phyloP scores from a whole-genome alignment of 2,329 filamentous ascomycete species.

The Chaetomiaceae sp. region DNA sequence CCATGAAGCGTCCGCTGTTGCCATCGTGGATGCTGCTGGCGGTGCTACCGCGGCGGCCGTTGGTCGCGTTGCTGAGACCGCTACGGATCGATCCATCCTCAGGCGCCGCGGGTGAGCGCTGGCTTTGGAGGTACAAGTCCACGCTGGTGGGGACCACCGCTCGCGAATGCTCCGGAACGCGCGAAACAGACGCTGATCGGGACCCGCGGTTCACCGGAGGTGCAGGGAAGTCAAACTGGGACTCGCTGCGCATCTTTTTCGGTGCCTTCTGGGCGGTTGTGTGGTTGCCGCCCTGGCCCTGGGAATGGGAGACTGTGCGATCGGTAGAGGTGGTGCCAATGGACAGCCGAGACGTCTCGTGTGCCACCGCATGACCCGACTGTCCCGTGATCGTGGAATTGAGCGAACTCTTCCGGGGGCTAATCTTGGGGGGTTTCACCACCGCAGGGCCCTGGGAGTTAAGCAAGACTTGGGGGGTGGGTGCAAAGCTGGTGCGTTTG shows the following conservation, averaged over 20 bases:
- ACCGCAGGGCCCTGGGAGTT: conserved; percentile 11
- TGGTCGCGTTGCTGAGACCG: conserved; percentile 14
- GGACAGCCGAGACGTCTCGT: conserved; percentile 34
- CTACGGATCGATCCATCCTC: conserved; percentile 34
- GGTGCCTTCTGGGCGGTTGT: conserved; percentile 37
- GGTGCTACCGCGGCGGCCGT: conserved; percentile 17
- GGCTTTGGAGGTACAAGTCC: conserved; percentile 43
- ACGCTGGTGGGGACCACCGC: conserved; percentile 49
- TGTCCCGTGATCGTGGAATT: conserved; percentile 18
- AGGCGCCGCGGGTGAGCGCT: conserved; percentile 13
- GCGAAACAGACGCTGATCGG: conserved; percentile 19
- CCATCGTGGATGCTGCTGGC: conserved; percentile 25
- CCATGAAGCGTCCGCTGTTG: conserved; percentile 46
- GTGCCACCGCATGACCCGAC: background rate
- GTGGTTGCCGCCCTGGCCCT: conserved; percentile 31
- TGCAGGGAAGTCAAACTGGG: conserved; percentile 21
- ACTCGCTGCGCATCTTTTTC: conserved; percentile 20
- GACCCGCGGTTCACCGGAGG: conserved; percentile 21
- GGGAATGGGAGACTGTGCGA: conserved; percentile 32
- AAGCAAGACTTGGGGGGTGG: conserved; percentile 39
- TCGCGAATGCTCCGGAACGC: conserved; percentile 34
- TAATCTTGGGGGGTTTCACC: conserved; percentile 21
- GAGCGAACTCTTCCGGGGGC: conserved; percentile 30
- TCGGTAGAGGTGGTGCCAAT: conserved; percentile 34
- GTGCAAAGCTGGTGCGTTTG: conserved; percentile 37